phyloP scores from a whole-genome alignment of 768 basidiomycete species.

The Mycena rebaudengoi region DNA sequence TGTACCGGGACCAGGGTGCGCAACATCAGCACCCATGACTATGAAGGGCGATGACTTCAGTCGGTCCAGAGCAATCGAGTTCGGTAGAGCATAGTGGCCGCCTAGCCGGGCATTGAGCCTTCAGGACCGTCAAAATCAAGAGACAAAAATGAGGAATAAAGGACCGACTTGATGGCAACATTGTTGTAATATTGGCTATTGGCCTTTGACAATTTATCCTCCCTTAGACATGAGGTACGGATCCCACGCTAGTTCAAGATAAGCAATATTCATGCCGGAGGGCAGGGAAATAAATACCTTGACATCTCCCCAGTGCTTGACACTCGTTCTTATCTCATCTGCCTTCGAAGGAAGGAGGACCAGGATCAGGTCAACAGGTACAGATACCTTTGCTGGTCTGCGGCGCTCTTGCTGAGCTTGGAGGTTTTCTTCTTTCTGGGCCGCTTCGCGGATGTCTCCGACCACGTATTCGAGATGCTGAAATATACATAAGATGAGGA shows the following conservation, averaged over 20 bases:
- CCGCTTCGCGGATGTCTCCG: background rate
- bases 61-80: slow-evolving; percentile 29
- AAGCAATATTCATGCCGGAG: background rate
- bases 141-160: slow-evolving; percentile 29
- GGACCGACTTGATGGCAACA: slow-evolving; percentile 54
- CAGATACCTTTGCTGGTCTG: too few species aligned
- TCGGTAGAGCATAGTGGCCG: slow-evolving; percentile 53
- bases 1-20: slow-evolving; percentile 68
- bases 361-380: slow-evolving; percentile 50
- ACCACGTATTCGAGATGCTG: background rate
- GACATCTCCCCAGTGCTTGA: slow-evolving; percentile 69
- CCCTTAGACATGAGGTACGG: slow-evolving; percentile 48
- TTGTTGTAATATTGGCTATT: slow-evolving; percentile 67
- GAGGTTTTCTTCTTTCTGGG: too few species aligned
- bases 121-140: background rate
- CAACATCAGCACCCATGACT: slow-evolving; percentile 64
- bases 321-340: slow-evolving; percentile 48
- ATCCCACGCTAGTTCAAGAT: slow-evolving; percentile 11
- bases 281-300: slow-evolving; percentile 30
- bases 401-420: too few species aligned
- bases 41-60: slow-evolving; percentile 44
- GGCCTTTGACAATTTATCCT: slow-evolving; percentile 39
- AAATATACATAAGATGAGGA: background rate
- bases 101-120: slow-evolving; percentile 66
- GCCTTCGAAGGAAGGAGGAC: slow-evolving; percentile 62